Conservation (phyloP, 1,284 basidiomycete species). For the Sanguinoderma infundibulare region DNA sequence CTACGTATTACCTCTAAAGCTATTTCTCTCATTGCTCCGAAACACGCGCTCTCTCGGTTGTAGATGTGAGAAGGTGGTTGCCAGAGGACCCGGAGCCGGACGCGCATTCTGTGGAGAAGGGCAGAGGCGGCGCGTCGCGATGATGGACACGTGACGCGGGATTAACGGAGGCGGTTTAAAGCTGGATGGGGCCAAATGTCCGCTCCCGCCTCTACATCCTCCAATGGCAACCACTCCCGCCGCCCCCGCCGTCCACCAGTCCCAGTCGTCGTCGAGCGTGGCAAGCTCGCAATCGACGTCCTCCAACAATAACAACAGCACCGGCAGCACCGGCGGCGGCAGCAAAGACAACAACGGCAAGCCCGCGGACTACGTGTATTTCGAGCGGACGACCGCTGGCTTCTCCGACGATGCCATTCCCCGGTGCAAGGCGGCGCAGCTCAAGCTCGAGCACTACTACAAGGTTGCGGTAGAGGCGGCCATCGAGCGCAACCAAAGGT, state of each 20-base stretch:
- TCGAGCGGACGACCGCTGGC: slow-evolving; percentile 83
- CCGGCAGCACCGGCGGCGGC: no score
- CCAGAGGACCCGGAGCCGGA: not conserved
- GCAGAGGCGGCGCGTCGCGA: slow-evolving; percentile 14
- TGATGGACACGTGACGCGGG: slow-evolving; percentile 25
- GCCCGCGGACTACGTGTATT: slow-evolving; percentile 91
- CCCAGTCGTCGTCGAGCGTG: slow-evolving; percentile 36
- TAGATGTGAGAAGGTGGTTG: not conserved
- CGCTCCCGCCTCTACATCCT: slow-evolving; percentile 15
- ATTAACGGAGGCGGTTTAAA: slow-evolving; percentile 24
- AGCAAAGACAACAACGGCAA: slow-evolving; percentile 37
- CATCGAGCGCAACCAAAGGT: slow-evolving; percentile 77
- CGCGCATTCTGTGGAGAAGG: not conserved
- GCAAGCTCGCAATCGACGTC: slow-evolving; percentile 31
- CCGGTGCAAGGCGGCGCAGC: slow-evolving; percentile 93
- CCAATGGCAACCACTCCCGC: slow-evolving; percentile 33
- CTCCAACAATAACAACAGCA: slow-evolving; percentile 28
- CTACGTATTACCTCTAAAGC: not conserved
- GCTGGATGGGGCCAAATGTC: slow-evolving; percentile 20
- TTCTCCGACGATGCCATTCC: slow-evolving; percentile 92
- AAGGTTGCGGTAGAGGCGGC: slow-evolving; percentile 92
- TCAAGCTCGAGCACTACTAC: slow-evolving; percentile 98
- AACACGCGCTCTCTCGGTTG: not conserved
- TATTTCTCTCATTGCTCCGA: not conserved
- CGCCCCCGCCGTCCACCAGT: slow-evolving; percentile 27